phyloP scores from a whole-genome alignment of 139 green algal genomes.

The Chlamydomonas sp. region DNA sequence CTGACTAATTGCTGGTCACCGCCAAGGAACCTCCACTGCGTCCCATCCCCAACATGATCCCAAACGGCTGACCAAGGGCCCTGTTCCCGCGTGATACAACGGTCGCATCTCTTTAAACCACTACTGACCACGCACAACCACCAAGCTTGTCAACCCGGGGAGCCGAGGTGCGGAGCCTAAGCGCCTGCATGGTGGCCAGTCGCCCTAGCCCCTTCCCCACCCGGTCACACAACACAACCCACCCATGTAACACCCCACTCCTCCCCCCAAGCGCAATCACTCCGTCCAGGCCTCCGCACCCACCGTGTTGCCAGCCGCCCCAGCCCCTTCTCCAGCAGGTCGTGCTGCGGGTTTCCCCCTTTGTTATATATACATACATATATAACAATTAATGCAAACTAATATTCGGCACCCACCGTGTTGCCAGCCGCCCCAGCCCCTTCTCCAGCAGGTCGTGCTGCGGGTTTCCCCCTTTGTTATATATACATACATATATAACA shows the following conservation, averaged over 20 bases:
- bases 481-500: not conserved
- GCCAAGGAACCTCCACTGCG: no score
- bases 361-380: no score
- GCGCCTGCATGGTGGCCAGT: conserved; percentile 68
- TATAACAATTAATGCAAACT: not conserved
- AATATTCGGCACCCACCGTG: conserved; percentile 28
- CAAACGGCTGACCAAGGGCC: no score
- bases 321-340: conserved; percentile 75
- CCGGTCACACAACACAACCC: conserved; percentile 58
- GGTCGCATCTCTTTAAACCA: no score
- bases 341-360: conserved; percentile 70
- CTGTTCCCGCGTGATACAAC: no score
- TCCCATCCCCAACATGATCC: no score
- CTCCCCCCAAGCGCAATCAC: not conserved
- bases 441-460: conserved; percentile 72
- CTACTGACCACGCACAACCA: no score
- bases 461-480: conserved; percentile 67
- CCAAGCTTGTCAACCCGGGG: no score
- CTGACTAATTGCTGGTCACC: no score
- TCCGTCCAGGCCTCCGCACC: not conserved
- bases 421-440: conserved; percentile 71
- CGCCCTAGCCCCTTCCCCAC: conserved; percentile 71
- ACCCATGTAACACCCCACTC: no score
- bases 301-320: conserved; percentile 66
- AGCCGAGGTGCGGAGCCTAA: no score